Evolutionary conservation across 192 early-diverging fungal species (phyloP).

Genomic region (Umbelopsis isabellina): DNA sequence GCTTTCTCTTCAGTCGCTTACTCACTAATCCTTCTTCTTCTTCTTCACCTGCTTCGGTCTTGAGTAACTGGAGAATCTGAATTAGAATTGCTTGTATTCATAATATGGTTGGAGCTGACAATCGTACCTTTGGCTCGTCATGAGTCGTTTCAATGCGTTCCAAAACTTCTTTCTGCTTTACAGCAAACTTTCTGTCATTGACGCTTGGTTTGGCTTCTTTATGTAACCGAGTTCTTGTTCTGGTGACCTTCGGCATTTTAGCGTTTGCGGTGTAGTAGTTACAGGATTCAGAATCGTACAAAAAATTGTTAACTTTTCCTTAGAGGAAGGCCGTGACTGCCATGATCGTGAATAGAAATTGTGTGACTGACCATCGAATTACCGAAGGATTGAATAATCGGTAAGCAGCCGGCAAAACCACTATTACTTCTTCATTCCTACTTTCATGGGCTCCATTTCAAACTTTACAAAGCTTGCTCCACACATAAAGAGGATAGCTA

Average conservation of each 20-base stretch:
- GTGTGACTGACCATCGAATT: too few relatives aligned
- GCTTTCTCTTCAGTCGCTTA: conserved; percentile 48
- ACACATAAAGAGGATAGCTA: conserved; percentile 31
- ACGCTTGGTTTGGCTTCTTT: conserved; percentile 7
- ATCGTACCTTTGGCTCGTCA: conserved; percentile 5
- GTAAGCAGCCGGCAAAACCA: too few relatives aligned
- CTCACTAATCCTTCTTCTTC: conserved; percentile 10
- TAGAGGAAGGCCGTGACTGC: not conserved
- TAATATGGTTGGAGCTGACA: too few relatives aligned
- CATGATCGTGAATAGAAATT: too few relatives aligned
- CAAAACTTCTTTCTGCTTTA: conserved; percentile 28
- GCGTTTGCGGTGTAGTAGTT: not conserved
- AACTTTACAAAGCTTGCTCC: not conserved
- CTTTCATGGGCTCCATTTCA: not conserved
- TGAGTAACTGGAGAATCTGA: not conserved
- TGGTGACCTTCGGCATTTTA: conserved; percentile 10
- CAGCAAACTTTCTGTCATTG: conserved; percentile 29
- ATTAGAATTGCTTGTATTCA: too few relatives aligned
- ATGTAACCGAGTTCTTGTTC: conserved; percentile 14
- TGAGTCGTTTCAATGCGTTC: conserved; percentile 23
- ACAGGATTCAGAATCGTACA: not conserved
- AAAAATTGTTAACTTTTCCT: too few relatives aligned
- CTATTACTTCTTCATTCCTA: too few relatives aligned
- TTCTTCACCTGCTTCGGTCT: not conserved
- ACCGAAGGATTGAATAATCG: not conserved